A percentile compares a stretch with the other conserved stretches of the same genome.
These are phyloP conservation scores for Acaromyces ingoldii DNA, from an alignment of 1,284 basidiomycete species.

Conservation along the genomic window DNA sequence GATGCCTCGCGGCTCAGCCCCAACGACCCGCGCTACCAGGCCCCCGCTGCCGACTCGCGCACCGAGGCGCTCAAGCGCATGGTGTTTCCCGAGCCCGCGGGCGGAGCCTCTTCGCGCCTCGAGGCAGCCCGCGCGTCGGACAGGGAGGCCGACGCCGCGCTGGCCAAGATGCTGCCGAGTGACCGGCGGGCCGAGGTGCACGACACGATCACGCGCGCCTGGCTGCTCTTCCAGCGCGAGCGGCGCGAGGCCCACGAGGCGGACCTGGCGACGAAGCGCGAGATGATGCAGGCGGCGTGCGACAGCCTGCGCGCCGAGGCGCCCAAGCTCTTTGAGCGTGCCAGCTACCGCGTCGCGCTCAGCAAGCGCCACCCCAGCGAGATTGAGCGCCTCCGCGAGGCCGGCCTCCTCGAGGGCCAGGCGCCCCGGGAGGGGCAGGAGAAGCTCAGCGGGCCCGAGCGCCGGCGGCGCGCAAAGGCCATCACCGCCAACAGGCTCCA, in stretches of 20 bases:
- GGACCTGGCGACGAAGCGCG: constrained; percentile 31
- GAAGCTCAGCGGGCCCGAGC: constrained; percentile 19
- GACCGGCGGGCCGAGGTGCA: constrained; percentile 65
- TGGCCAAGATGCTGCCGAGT: constrained; percentile 6
- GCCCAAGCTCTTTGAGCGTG: constrained; percentile 25
- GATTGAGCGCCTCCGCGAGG: constrained; percentile 25
- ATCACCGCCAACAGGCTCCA: constrained; percentile 33
- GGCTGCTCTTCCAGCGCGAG: constrained; percentile 73
- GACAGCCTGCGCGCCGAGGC: constrained; percentile 23
- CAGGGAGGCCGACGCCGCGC: neutral
- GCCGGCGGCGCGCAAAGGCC: constrained; percentile 27
- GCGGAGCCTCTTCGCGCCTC: constrained; percentile 21
- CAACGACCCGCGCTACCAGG: constrained; percentile 43
- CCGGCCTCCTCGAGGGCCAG: constrained; percentile 28
- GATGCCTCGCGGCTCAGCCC: constrained; percentile 24
- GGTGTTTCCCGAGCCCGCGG: constrained; percentile 32
- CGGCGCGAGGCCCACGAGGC: constrained; percentile 57
- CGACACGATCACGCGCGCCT: constrained; percentile 87
- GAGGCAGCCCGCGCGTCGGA: constrained; percentile 10
- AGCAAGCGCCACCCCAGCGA: constrained; percentile 42
- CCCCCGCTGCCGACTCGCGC: constrained; percentile 24
- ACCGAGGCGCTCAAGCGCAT: constrained; percentile 42
- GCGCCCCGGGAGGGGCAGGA: constrained; percentile 15
- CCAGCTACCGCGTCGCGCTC: constrained; percentile 35
- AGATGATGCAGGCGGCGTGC: constrained; percentile 35